Conservation (phyloP, 2,329 filamentous ascomycete species). For the Ophiostoma piceae region DNA sequence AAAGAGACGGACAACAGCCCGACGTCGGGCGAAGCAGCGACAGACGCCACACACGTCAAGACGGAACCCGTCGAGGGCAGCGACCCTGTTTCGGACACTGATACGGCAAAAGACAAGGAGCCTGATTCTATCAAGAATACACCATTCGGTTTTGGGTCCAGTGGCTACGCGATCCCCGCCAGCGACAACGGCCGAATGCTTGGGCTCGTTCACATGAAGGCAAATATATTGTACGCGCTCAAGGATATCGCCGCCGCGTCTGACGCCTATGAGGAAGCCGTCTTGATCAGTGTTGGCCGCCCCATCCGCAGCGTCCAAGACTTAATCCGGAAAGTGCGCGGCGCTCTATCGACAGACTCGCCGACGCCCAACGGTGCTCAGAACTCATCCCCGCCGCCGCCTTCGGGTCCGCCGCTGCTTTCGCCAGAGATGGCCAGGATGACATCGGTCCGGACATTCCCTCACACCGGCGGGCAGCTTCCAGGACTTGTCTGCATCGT, state of each 20-base stretch:
- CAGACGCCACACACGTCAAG: neutral
- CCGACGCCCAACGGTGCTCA: slow-evolving; percentile 21
- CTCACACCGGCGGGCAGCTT: slow-evolving; percentile 62
- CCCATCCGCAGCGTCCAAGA: slow-evolving; percentile 65
- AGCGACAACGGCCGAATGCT: slow-evolving; percentile 89
- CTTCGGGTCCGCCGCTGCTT: slow-evolving; percentile 65
- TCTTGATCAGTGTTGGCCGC: slow-evolving; percentile 77
- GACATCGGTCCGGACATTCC: slow-evolving; percentile 79
- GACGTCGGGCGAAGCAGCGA: neutral
- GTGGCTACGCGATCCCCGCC: slow-evolving; percentile 78
- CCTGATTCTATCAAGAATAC: neutral
- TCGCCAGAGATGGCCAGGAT: slow-evolving; percentile 77
- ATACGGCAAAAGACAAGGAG: neutral
- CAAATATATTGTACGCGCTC: slow-evolving; percentile 92
- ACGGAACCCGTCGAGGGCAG: neutral
- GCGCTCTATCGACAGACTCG: slow-evolving; percentile 54
- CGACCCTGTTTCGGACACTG: neutral
- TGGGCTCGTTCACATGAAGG: slow-evolving; percentile 91
- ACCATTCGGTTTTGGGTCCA: slow-evolving; percentile 61
- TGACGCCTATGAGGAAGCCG: slow-evolving; percentile 87
- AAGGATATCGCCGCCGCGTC: slow-evolving; percentile 78
- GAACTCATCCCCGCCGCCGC: slow-evolving; percentile 26
- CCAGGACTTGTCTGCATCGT: slow-evolving; percentile 72
- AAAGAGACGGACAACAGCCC: neutral
- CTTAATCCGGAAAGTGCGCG: slow-evolving; percentile 72